Base-by-base conservation (phyloP, 768 basidiomycete species). In the Boletus tomentosulus region DNA sequence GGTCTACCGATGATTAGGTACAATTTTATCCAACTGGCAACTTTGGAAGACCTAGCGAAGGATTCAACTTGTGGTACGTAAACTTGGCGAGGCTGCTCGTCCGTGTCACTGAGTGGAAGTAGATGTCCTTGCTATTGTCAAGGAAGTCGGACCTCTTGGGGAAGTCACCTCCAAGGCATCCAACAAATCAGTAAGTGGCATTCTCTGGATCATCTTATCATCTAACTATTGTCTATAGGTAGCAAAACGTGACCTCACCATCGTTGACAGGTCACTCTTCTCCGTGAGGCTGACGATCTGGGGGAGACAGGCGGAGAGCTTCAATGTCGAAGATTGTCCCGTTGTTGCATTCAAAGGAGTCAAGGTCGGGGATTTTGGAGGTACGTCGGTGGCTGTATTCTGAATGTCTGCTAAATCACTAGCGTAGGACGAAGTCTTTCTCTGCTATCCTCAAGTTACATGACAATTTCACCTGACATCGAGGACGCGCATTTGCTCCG, bases 281-380 rank as follows among this genome's bases (percentile, higher is more conserved):
- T 82, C 85, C 15, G 85, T 92, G 38, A 82, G 92, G 33, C 67
- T 98, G 59, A 99, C 96, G 3, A 75, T 98, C 30, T 99, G 96
- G 97, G 97, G 96, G 24, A 92, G 89, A 68, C 89, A 92, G 68
- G 96, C 96, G 0, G 92, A 98, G 67, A 79, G 80, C 38, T 98
- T 84, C 67, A 68, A 71, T n/a, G 72, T 77, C 6, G 74, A 78
- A 11, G 76, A 77, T 46, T 66, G 78, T 47, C 83, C 91, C 9
- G 85, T 98, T 30, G 79, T 95, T 58, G 96, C 96, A 4, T 91
- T 95, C 80, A 97, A 95, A 72, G 88, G 91, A 24, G 91, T 92
- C 58, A 92, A 87, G 68, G 90, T 98, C 38, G 86, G 92, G 27
- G 96, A 98, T 59, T 99, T 87, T 68, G 86, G 87, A 63, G 92